Evolutionary conservation across 495 filamentous ascomycete species (phyloP).

Genomic region (Hypomontagnella submonticulosa): DNA sequence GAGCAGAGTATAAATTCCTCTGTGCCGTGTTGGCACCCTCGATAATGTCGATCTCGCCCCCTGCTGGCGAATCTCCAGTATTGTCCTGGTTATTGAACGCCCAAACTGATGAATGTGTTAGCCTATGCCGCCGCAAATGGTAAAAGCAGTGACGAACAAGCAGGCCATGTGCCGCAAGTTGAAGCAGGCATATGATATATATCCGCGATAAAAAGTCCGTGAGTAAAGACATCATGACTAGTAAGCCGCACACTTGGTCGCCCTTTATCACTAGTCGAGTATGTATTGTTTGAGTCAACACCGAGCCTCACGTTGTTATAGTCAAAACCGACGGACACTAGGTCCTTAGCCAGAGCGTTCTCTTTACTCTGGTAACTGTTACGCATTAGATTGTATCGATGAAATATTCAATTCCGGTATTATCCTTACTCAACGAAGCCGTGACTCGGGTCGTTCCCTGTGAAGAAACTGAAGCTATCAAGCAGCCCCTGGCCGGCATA

Average conservation of each 20-base stretch:
- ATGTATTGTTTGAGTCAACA: slow-evolving; percentile 52
- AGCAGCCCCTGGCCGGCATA: slow-evolving; percentile 49
- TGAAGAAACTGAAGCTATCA: slow-evolving; percentile 49
- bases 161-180: slow-evolving; percentile 76
- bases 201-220: slow-evolving; percentile 74
- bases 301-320: slow-evolving; percentile 59
- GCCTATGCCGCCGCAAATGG: slow-evolving; percentile 1
- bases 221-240: slow-evolving; percentile 68
- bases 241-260: slow-evolving; percentile 73
- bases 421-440: slow-evolving; percentile 48
- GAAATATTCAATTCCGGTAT: background rate
- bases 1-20: slow-evolving; percentile 72
- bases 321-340: slow-evolving; percentile 56
- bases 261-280: slow-evolving; percentile 56
- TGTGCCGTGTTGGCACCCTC: slow-evolving; percentile 76
- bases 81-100: slow-evolving; percentile 51
- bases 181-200: slow-evolving; percentile 76
- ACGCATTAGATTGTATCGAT: slow-evolving; percentile 10
- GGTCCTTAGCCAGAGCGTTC: slow-evolving; percentile 39
- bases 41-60: slow-evolving; percentile 86
- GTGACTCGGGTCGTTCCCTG: slow-evolving; percentile 40
- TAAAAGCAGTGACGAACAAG: slow-evolving; percentile 53
- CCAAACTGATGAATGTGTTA: slow-evolving; percentile 45
- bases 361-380: slow-evolving; percentile 48
- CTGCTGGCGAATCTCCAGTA: slow-evolving; percentile 65